A percentile compares a stretch with the other conserved stretches of the same genome.
Evolutionary conservation across 2,329 filamentous ascomycete genomes (phyloP).

Genomic region (Chaetomium strumarium): DNA sequence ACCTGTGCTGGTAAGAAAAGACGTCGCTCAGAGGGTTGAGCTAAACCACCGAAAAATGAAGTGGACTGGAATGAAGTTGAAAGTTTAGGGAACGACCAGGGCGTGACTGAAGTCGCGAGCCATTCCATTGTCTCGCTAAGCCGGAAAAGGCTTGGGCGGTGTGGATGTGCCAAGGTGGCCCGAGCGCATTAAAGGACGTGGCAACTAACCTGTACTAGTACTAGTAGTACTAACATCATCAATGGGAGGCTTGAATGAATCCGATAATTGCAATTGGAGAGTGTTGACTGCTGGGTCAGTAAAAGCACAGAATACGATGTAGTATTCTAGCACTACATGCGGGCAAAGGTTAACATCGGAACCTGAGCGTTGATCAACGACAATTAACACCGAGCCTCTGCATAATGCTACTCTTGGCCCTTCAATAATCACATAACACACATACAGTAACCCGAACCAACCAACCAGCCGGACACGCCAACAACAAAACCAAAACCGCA

Average conservation of each 20-base stretch:
- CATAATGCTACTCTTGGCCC: too few species aligned
- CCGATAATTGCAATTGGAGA: neutral
- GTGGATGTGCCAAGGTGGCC: conserved; percentile 15
- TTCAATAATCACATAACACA: too few species aligned
- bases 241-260: neutral
- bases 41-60: conserved; percentile 7
- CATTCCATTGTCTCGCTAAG: conserved; percentile 20
- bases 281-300: neutral
- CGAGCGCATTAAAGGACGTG: conserved; percentile 4
- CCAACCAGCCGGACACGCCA: too few species aligned
- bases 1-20: conserved; percentile 7
- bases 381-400: too few species aligned
- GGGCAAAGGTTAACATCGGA: too few species aligned
- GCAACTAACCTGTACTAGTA: too few species aligned
- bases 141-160: conserved; percentile 17
- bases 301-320: too few species aligned
- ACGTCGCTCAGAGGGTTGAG: neutral
- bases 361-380: too few species aligned
- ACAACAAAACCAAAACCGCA: too few species aligned
- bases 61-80: conserved; percentile 18
- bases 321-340: too few species aligned
- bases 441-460: too few species aligned
- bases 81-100: conserved; percentile 21
- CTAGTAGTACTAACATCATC: neutral
- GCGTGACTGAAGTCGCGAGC: conserved; percentile 20